Base-by-base conservation (phyloP, 129 eudicot species). In the Saussurea involucrata region DNA sequence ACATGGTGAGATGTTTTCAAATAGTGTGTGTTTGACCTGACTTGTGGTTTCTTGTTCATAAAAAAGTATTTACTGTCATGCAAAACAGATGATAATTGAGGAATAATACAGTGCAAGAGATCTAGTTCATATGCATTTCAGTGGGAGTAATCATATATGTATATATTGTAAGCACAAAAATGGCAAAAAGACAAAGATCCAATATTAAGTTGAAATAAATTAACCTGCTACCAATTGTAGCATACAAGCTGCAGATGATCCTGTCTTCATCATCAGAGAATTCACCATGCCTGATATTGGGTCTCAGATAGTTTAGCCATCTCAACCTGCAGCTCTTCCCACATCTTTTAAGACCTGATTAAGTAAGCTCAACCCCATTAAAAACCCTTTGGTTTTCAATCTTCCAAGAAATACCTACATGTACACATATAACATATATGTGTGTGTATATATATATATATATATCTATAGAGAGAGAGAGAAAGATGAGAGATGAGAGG, bases 241-340 rank as follows among this genome's bases (percentile, higher is more conserved):
- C 74, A 85, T 81, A 95, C 61, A 95, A 80, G 31, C 82, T 89
- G 76, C 91, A 89, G 53, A 95, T 95, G 37, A 89, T 74, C 70
- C 85, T 88, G 24, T 95, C 99, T 88, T 95, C 99, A 25, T 95
- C 97, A 6, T 95, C 96, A 33, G 99, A 80, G 72, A 95, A 95
- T 72, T 85, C 94, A 21, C 97, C 99, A 79, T 92, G 99, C 40
- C 90, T 88, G 15, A 95, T 95, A 75, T 95, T 88, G 3, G 99
- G 99, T 77, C 99, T 86, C 10, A 95, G 83, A 81, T 95, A 95
- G 73, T 95, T 95, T 5, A 95, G 88, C 99, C 99, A 95, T 79
- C 99, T 95, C 73, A 95, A 74, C 53, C 99, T 83, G 79, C 99
- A 95, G 73, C 99, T 95, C 87, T 95, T 95, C 31, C 99, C 99